A percentile compares a stretch with the other conserved stretches of the same genome.
These are phyloP conservation scores for Sarocladiaceae sp. DNA, from an alignment of 2,329 filamentous ascomycete species.

Conservation along the genomic window DNA sequence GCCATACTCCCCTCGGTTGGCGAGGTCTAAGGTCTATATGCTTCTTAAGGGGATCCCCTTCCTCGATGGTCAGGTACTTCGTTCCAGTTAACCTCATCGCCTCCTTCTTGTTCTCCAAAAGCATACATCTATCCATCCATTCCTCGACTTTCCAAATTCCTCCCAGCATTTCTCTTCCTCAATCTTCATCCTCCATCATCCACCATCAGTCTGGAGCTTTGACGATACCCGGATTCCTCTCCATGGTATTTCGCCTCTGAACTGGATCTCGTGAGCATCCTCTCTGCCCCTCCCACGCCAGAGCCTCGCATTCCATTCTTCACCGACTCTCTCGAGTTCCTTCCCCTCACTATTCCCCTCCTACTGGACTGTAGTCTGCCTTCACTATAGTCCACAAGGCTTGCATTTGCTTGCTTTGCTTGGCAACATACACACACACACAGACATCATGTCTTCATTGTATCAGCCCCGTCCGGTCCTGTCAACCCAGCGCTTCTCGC, in stretches of 20 bases:
- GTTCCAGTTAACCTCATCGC: conserved; percentile 30
- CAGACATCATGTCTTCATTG: conserved; percentile 31
- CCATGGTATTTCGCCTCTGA: conserved; percentile 6
- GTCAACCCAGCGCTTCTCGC: conserved; percentile 47
- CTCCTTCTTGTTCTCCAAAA: conserved; percentile 23
- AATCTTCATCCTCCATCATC: conserved; percentile 12
- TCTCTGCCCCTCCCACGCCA: no score
- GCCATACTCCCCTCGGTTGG: background rate
- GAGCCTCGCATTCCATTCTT: conserved; percentile 26
- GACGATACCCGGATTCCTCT: background rate
- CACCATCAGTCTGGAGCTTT: background rate
- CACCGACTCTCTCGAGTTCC: conserved; percentile 14
- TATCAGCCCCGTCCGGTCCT: conserved; percentile 42
- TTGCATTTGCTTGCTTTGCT: conserved; percentile 1
- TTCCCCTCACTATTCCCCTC: conserved; percentile 11
- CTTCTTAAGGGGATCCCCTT: conserved; percentile 12
- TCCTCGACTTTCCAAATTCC: conserved; percentile 37
- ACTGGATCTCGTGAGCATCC: conserved; percentile 1
- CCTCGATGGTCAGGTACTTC: conserved; percentile 16
- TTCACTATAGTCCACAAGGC: conserved; percentile 5
- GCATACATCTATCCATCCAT: conserved; percentile 39
- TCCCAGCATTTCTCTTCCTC: conserved; percentile 38
- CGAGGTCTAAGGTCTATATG: conserved; percentile 9
- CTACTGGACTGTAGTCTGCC: background rate
- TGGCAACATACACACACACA: background rate